Evolutionary conservation across 1,284 basidiomycete genomes (phyloP).

Genomic region (Boletus semigastroideus): DNA sequence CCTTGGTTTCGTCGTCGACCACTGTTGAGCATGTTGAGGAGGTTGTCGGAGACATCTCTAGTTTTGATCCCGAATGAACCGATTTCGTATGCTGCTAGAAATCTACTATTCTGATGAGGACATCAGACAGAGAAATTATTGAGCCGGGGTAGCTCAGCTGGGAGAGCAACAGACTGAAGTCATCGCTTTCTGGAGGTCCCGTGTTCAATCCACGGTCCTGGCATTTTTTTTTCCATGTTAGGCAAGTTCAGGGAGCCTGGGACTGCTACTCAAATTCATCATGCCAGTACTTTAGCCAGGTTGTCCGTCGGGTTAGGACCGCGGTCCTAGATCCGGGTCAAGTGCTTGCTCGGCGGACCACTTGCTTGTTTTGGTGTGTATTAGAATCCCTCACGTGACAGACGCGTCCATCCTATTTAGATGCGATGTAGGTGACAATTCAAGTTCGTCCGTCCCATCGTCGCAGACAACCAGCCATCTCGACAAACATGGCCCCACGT

Average conservation of each 20-base stretch:
- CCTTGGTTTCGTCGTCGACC: slow-evolving; percentile 3
- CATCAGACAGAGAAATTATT: background rate
- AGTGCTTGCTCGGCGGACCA: too few relatives aligned
- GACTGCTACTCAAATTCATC: background rate
- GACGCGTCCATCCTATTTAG: slow-evolving; percentile 9
- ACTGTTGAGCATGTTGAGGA: slow-evolving; percentile 24
- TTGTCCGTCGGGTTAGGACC: too few relatives aligned
- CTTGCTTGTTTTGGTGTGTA: too few relatives aligned
- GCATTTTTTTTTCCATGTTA: slow-evolving; percentile 26
- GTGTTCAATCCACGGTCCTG: slow-evolving; percentile 60
- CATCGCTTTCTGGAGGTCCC: slow-evolving; percentile 46
- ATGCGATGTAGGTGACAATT: background rate
- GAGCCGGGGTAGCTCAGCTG: slow-evolving; percentile 64
- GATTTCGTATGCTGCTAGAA: background rate
- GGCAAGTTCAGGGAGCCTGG: background rate
- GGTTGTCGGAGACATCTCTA: slow-evolving; percentile 34
- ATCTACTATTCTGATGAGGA: background rate
- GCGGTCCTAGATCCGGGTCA: too few relatives aligned
- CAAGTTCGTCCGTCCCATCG: background rate
- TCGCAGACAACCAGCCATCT: background rate
- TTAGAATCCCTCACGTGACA: slow-evolving; percentile 25
- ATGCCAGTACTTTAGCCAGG: background rate
- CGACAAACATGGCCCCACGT: slow-evolving; percentile 28
- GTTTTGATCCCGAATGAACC: slow-evolving; percentile 22
- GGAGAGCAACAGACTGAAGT: slow-evolving; percentile 79